Percentiles rank a stretch among this genome's conserved stretches.
Conservation (phyloP, 306 rosid genomes). For the Echinosophora koreensis region DNA sequence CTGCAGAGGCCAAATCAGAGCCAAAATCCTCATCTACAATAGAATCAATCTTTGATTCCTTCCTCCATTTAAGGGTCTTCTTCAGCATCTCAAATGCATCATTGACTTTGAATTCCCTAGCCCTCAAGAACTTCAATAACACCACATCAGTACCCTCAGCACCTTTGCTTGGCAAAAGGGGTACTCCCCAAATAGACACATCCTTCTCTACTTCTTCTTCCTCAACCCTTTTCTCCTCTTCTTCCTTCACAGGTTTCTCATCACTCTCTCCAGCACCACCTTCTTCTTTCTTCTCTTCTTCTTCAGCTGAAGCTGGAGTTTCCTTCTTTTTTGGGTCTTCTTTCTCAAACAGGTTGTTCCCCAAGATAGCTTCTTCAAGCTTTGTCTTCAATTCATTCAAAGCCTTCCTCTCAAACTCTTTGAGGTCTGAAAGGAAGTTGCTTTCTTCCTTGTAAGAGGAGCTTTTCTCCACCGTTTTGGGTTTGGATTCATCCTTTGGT, state of each 20-base stretch:
- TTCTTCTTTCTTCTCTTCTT: neutral
- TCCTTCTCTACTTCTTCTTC: constrained; percentile 5
- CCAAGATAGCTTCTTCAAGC: constrained; percentile 59
- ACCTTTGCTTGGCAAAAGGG: constrained; percentile 55
- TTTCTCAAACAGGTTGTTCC: constrained; percentile 41
- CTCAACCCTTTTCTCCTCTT: too few species aligned
- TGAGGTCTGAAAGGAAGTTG: constrained; percentile 58
- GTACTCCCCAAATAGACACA: constrained; percentile 58
- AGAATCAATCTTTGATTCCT: constrained; percentile 54
- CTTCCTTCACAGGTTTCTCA: constrained; percentile 25
- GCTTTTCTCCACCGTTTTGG: constrained; percentile 43
- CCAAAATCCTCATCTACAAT: constrained; percentile 50
- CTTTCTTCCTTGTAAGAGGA: constrained; percentile 62
- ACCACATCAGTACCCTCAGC: constrained; percentile 51
- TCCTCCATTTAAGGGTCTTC: constrained; percentile 65
- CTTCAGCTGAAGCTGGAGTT: neutral
- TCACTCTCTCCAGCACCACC: neutral
- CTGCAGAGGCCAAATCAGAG: constrained; percentile 44
- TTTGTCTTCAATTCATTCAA: constrained; percentile 51
- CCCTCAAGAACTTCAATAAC: constrained; percentile 59
- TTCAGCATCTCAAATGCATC: constrained; percentile 63
- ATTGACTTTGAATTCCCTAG: constrained; percentile 59
- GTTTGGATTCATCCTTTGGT: constrained; percentile 32
- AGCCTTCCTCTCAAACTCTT: constrained; percentile 56
- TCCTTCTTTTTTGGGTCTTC: constrained; percentile 43